Conservation (phyloP, 768 basidiomycete genomes). For the Suillus luteus region DNA sequence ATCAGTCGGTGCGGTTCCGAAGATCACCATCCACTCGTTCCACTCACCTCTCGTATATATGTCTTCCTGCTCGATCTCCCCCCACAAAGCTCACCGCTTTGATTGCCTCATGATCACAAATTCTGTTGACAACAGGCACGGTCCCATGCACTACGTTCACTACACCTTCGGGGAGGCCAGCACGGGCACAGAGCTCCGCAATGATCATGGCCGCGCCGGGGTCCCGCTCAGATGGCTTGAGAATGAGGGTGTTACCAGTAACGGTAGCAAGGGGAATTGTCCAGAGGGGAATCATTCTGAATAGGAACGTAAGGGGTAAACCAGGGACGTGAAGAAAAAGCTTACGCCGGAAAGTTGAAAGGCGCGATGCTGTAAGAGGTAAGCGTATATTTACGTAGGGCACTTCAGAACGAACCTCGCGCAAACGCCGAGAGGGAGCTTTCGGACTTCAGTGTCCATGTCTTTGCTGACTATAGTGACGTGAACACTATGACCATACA, state of each 20-base stretch:
- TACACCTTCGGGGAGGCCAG: slow-evolving; percentile 85
- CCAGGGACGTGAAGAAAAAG: slow-evolving; percentile 7
- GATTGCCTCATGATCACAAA: slow-evolving; percentile 90
- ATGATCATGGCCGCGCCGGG: slow-evolving; percentile 98
- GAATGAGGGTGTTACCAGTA: slow-evolving; percentile 90
- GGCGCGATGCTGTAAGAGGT: slow-evolving; percentile 63
- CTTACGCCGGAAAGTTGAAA: slow-evolving; percentile 89
- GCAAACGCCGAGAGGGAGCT: slow-evolving; percentile 85
- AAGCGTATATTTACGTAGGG: slow-evolving; percentile 7
- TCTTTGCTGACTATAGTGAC: slow-evolving; percentile 74
- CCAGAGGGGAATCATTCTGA: slow-evolving; percentile 96
- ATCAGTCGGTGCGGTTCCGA: slow-evolving; percentile 12
- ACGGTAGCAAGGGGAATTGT: slow-evolving; percentile 87
- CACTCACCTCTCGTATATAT: slow-evolving; percentile 83
- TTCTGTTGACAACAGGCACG: slow-evolving; percentile 86
- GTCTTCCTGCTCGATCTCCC: slow-evolving; percentile 87
- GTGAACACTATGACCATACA: slow-evolving; percentile 19
- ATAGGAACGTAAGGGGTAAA: slow-evolving; percentile 12
- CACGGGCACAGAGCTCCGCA: slow-evolving; percentile 88
- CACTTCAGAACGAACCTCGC: slow-evolving; percentile 46
- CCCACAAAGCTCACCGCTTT: slow-evolving; percentile 97
- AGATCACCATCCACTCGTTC: slow-evolving; percentile 9
- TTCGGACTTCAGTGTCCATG: slow-evolving; percentile 92
- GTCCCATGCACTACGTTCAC: slow-evolving; percentile 92
- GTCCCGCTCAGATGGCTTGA: slow-evolving; percentile 96